phyloP scores from a whole-genome alignment of 495 filamentous ascomycete species.

The Ascobolus immersus region DNA sequence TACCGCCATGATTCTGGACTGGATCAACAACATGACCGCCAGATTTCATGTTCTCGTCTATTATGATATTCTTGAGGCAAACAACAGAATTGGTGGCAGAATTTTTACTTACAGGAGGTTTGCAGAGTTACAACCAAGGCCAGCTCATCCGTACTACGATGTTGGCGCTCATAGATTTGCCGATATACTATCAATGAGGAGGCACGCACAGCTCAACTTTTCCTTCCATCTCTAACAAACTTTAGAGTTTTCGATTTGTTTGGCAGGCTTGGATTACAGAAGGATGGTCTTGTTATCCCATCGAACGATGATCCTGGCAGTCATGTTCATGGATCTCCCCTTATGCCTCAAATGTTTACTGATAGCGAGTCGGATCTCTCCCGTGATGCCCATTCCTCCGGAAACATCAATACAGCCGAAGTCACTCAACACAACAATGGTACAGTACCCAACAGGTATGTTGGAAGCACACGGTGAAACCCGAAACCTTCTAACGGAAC shows the following conservation, averaged over 20 bases:
- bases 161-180: slow-evolving; percentile 22
- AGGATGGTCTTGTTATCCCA: slow-evolving; percentile 4
- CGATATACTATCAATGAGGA: slow-evolving; percentile 13
- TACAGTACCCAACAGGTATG: no score
- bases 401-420: background rate
- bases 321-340: no score
- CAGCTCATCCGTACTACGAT: slow-evolving; percentile 21
- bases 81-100: slow-evolving; percentile 15
- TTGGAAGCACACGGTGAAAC: no score
- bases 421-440: slow-evolving; percentile 2
- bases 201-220: no score
- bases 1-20: slow-evolving; percentile 18
- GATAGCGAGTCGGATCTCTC: slow-evolving; percentile 9
- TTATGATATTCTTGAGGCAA: slow-evolving; percentile 17
- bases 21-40: no score
- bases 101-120: slow-evolving; percentile 14
- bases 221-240: no score
- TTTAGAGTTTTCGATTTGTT: slow-evolving; percentile 12
- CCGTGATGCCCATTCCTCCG: background rate
- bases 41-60: no score
- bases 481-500: no score
- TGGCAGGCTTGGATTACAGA: background rate
- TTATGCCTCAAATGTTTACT: slow-evolving; percentile 5
- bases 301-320: slow-evolving; percentile 9
- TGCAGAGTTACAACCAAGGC: slow-evolving; percentile 8